A percentile compares a stretch with the other conserved stretches of the same genome.
phyloP scores from a whole-genome alignment of 495 filamentous ascomycete genomes.

The Hypoxylon fuscum region DNA sequence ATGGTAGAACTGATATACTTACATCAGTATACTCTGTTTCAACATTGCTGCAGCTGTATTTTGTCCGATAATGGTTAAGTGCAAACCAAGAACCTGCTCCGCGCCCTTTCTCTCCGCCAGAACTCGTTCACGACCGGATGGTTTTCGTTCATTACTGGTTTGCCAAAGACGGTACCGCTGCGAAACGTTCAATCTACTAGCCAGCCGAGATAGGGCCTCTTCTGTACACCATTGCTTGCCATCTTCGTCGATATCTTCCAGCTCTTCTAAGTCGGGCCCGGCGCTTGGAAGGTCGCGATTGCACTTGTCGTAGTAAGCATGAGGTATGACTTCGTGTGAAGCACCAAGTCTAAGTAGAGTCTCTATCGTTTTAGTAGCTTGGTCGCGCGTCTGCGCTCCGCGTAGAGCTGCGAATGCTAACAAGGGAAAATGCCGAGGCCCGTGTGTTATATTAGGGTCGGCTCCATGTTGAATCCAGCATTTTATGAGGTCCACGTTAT shows the following conservation, averaged over 20 bases:
- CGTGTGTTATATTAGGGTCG: slow-evolving; percentile 45
- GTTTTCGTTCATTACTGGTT: slow-evolving; percentile 10
- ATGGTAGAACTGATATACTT: slow-evolving; percentile 1
- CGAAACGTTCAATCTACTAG: slow-evolving; percentile 20
- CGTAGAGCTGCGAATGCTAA: slow-evolving; percentile 56
- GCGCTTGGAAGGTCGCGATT: slow-evolving; percentile 18
- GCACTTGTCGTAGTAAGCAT: slow-evolving; percentile 25
- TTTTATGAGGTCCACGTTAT: slow-evolving; percentile 49
- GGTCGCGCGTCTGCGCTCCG: slow-evolving; percentile 23
- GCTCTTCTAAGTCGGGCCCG: slow-evolving; percentile 9
- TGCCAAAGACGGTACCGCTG: slow-evolving; percentile 35
- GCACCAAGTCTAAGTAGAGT: slow-evolving; percentile 56
- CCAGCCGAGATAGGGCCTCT: slow-evolving; percentile 11
- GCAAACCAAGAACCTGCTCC: slow-evolving; percentile 24
- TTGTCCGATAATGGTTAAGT: slow-evolving; percentile 28
- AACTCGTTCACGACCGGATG: slow-evolving; percentile 21
- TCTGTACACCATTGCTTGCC: slow-evolving; percentile 18
- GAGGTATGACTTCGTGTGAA: slow-evolving; percentile 21
- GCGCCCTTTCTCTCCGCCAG: slow-evolving; percentile 18
- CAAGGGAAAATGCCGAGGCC: slow-evolving; percentile 46
- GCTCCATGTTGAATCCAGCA: slow-evolving; percentile 48
- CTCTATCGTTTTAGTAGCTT: slow-evolving; percentile 47
- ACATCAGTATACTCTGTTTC: slow-evolving; percentile 29
- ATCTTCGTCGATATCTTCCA: slow-evolving; percentile 11
- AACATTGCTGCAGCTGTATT: slow-evolving; percentile 19